phyloP scores from a whole-genome alignment of 495 filamentous ascomycete genomes.

The Xeromyces bisporus region DNA sequence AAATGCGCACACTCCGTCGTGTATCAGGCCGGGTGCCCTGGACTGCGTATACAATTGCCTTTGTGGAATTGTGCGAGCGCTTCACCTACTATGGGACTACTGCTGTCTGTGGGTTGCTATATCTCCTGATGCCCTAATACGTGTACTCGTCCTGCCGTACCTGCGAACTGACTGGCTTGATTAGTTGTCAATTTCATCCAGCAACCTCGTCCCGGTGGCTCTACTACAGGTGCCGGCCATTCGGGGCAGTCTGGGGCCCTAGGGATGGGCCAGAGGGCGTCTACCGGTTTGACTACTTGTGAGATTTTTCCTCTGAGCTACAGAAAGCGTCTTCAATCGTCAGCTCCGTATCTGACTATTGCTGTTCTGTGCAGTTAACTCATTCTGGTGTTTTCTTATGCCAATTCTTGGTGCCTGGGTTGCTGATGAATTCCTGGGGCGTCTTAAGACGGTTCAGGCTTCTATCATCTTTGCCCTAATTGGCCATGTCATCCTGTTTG shows the following conservation, averaged over 20 bases:
- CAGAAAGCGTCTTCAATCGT: conserved; percentile 1
- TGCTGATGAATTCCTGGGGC: conserved; percentile 56
- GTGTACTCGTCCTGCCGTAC: no score
- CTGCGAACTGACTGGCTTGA: conserved; percentile 8
- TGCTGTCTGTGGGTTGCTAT: conserved; percentile 34
- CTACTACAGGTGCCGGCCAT: conserved; percentile 32
- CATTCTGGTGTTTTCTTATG: conserved; percentile 56
- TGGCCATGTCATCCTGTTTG: conserved; percentile 48
- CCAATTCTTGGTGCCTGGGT: conserved; percentile 54
- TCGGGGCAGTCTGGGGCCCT: conserved; percentile 18
- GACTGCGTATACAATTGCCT: conserved; percentile 41
- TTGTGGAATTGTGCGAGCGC: conserved; percentile 17
- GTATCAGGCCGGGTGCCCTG: conserved; percentile 40
- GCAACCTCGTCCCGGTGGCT: conserved; percentile 32
- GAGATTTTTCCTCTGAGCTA: not conserved
- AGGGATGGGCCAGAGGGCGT: conserved; percentile 44
- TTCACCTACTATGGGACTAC: conserved; percentile 51
- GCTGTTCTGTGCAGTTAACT: conserved; percentile 31
- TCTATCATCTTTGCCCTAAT: conserved; percentile 41
- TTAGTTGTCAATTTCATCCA: conserved; percentile 37
- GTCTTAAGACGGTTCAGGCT: conserved; percentile 50
- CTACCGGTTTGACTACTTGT: conserved; percentile 36
- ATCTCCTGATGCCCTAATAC: no score
- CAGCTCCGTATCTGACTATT: not conserved
- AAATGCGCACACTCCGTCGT: conserved; percentile 36